phyloP scores from a whole-genome alignment of 2,329 filamentous ascomycete species.

The Thelonectria discophora region DNA sequence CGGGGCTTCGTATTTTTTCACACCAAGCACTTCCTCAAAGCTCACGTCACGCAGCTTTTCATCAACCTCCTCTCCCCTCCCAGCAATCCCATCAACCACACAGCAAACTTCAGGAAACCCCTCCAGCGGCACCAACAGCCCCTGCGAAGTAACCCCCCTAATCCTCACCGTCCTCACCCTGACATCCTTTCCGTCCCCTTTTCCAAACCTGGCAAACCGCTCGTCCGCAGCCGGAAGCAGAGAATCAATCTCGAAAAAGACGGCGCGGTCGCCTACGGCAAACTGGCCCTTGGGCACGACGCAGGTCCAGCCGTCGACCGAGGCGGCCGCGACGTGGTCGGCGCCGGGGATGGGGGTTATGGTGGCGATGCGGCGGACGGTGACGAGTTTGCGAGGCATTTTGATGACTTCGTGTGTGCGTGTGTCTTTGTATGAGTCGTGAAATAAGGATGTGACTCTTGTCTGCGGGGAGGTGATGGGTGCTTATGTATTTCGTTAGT shows the following conservation, averaged over 20 bases:
- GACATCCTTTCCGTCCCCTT: conserved; percentile 24
- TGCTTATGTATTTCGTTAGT: neutral
- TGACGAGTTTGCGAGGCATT: conserved; percentile 38
- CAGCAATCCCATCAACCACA: neutral
- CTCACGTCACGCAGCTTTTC: conserved; percentile 19
- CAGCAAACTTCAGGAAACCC: conserved; percentile 31
- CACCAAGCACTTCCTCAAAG: conserved; percentile 33
- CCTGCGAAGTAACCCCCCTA: conserved; percentile 34
- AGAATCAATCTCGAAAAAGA: conserved; percentile 40
- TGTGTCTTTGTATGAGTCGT: neutral
- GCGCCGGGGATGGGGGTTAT: conserved; percentile 33
- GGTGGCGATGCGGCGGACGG: conserved; percentile 30
- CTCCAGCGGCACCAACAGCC: conserved; percentile 32
- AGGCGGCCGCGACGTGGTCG: conserved; percentile 30
- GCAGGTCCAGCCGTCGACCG: conserved; percentile 38
- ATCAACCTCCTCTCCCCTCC: conserved; percentile 14
- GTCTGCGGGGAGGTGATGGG: too few species aligned
- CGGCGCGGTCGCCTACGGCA: conserved; percentile 25
- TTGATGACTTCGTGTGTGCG: neutral
- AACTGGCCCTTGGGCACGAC: conserved; percentile 30
- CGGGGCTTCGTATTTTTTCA: conserved; percentile 34
- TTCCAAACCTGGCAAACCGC: conserved; percentile 29
- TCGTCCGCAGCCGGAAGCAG: conserved; percentile 34
- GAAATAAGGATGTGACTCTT: too few species aligned
- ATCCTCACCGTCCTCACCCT: conserved; percentile 33